A percentile compares a stretch with the other conserved stretches of the same genome.
These are phyloP conservation scores for Paradendryphiella salina DNA, from an alignment of 2,329 filamentous ascomycete genomes.

Conservation along the genomic window DNA sequence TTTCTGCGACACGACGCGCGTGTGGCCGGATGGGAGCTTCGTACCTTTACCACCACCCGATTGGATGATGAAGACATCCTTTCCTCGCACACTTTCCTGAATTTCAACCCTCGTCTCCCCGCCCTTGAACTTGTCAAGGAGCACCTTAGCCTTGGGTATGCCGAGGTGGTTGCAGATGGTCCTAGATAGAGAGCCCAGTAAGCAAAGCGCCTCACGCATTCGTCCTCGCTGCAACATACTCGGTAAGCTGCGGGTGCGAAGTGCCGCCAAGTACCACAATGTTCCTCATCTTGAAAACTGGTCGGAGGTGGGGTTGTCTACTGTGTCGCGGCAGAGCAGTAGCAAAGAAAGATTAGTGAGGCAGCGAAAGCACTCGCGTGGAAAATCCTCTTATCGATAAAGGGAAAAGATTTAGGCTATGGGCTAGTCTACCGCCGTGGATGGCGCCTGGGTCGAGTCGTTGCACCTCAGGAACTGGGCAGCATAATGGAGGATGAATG, in stretches of 20 bases:
- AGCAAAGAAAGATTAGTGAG: conserved; percentile 4
- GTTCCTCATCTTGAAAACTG: conserved; percentile 79
- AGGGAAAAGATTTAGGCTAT: conserved; percentile 7
- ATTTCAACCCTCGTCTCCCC: conserved; percentile 96
- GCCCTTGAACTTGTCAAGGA: conserved; percentile 89
- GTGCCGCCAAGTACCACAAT: conserved; percentile 92
- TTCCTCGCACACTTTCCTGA: conserved; percentile 91
- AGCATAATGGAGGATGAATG: conserved; percentile 33
- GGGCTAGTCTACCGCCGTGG: conserved; percentile 16
- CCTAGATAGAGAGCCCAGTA: conserved; percentile 17
- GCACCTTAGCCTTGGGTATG: conserved; percentile 79
- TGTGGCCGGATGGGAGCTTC: not conserved
- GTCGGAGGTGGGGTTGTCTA: conserved; percentile 1
- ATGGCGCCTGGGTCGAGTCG: conserved; percentile 28
- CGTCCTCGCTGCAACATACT: conserved; percentile 46
- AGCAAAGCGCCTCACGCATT: conserved; percentile 3
- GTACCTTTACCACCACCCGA: conserved; percentile 74
- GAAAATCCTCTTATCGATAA: conserved; percentile 14
- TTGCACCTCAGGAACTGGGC: conserved; percentile 37
- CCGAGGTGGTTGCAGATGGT: conserved; percentile 87
- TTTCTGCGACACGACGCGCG: conserved; percentile 7
- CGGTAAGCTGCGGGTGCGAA: conserved; percentile 85
- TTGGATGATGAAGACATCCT: conserved; percentile 97
- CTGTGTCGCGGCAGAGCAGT: conserved; percentile 14
- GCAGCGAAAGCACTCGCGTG: conserved; percentile 8